These are phyloP conservation scores for Phyllosticta citrichinensis DNA, from an alignment of 2,329 filamentous ascomycete genomes.

Conservation along the genomic window DNA sequence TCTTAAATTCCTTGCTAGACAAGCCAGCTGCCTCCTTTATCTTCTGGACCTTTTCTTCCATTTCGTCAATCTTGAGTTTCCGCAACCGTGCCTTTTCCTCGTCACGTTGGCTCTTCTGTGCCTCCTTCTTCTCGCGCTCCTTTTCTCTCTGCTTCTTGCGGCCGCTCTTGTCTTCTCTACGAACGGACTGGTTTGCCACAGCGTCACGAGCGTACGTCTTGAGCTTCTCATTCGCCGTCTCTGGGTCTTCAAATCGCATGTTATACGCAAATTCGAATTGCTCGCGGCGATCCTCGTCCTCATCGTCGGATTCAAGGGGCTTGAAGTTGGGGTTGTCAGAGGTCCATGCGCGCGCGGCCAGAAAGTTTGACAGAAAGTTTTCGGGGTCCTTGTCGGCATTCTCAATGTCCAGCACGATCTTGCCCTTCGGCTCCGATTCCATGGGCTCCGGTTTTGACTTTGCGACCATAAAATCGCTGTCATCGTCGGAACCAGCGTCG, in stretches of 20 bases:
- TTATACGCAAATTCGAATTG: conserved; percentile 92
- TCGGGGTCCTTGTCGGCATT: conserved; percentile 84
- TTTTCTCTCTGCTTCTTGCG: conserved; percentile 70
- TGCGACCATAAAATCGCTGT: conserved; percentile 64
- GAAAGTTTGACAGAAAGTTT: conserved; percentile 86
- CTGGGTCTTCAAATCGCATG: conserved; percentile 86
- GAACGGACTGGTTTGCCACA: conserved; percentile 70
- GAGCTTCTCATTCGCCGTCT: conserved; percentile 76
- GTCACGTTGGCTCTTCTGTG: conserved; percentile 63
- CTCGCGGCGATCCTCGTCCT: conserved; percentile 64
- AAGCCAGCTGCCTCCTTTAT: conserved; percentile 85
- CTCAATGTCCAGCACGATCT: conserved; percentile 49
- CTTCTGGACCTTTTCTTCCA: conserved; percentile 74
- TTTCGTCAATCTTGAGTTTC: conserved; percentile 83
- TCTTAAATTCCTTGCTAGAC: conserved; percentile 52
- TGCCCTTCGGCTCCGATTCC: conserved; percentile 22
- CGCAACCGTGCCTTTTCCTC: conserved; percentile 75
- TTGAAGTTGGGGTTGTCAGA: conserved; percentile 57
- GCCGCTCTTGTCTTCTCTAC: conserved; percentile 68
- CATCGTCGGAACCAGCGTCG: conserved; percentile 33
- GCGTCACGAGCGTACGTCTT: conserved; percentile 84
- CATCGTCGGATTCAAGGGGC: conserved; percentile 85
- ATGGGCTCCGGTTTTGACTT: conserved; percentile 42
- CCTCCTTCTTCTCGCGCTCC: conserved; percentile 68
- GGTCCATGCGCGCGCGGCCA: conserved; percentile 86